phyloP scores from a whole-genome alignment of 306 rosid species.

The Vigna trinervia region DNA sequence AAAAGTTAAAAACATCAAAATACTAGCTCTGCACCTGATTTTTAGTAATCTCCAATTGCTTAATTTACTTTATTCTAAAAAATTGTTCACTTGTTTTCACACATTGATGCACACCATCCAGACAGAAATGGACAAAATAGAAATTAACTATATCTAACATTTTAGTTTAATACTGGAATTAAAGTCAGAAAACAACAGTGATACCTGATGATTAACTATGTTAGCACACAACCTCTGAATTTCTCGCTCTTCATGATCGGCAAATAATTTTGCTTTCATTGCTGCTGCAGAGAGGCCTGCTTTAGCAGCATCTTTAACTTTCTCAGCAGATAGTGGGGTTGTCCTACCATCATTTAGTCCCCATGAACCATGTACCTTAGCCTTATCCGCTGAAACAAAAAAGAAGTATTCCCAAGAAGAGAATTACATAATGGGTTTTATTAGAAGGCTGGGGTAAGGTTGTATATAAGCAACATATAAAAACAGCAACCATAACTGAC shows the following conservation, averaged over 20 bases:
- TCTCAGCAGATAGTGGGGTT: constrained; percentile 70
- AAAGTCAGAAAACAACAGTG: constrained; percentile 22
- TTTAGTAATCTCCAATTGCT: constrained; percentile 36
- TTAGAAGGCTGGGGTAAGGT: constrained; percentile 28
- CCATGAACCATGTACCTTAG: constrained; percentile 62
- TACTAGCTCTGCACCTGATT: constrained; percentile 33
- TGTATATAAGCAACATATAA: constrained; percentile 19
- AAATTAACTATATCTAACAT: constrained; percentile 25
- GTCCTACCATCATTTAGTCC: constrained; percentile 64
- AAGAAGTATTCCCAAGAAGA: constrained; percentile 35
- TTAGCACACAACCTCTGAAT: constrained; percentile 97
- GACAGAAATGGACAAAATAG: constrained; percentile 13
- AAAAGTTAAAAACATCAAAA: constrained; percentile 39
- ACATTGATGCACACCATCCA: constrained; percentile 21
- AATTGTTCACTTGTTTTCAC: background rate
- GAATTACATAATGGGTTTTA: constrained; percentile 31
- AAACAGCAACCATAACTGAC: constrained; percentile 53
- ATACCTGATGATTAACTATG: constrained; percentile 94
- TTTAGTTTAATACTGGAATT: constrained; percentile 10
- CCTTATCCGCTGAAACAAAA: constrained; percentile 67
- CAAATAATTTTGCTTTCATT: constrained; percentile 92
- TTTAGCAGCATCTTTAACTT: constrained; percentile 86
- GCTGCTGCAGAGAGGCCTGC: constrained; percentile 99
- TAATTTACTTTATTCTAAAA: constrained; percentile 27
- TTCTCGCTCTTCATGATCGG: constrained; percentile 99